Base-by-base conservation (phyloP, 177 flowering plant genomes). In the Vitis hybrid region DNA sequence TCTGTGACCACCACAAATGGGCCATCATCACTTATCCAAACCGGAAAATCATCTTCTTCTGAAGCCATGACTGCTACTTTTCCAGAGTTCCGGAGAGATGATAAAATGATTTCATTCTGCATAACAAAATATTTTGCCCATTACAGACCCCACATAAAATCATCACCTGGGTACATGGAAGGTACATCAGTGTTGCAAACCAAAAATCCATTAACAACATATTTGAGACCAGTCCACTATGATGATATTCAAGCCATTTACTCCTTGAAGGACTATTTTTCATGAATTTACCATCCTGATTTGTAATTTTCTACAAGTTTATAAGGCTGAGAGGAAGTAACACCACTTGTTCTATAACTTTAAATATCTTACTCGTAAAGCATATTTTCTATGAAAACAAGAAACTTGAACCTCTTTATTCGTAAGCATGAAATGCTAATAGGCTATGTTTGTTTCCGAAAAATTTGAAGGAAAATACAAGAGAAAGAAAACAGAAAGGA, bases 11-110 rank as follows among this genome's bases (percentile, higher is more conserved):
- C 99, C 68, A 93, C 92, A 84, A 85, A 95, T 56, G 93, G 92
- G 21, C 97, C 97, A 77, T 90, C 84, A 75, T 93, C 96, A 56
- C 72, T 67, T 56, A 95, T 81, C 94, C 97, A 91, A 75, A 88
- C 75, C 6, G 98, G 98, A 67, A 78, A 75, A 74, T 85, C 97
- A 74, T 89, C 92, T 83, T 95, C 99, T 81, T 95, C 99, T 39
- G 97, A 95, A 67, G 99, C 98, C 94, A 93, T 88, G 30, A 87
- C 94, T 11, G 97, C 89, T 67, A 88, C 98, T 79, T 93, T 95
- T 58, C 98, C 98, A 71, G 95, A 92, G 71, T 78, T 88, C 57
- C 82, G 73, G 17, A 95, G 91, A 52, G 92, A 81, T 9, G 90
- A 84, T 75, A 93, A 75, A 62, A 95, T 93, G 65, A 95, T 93